Percentiles rank a stretch among this genome's conserved stretches.
These are phyloP conservation scores for Exophiala sideris DNA, from an alignment of 2,329 filamentous ascomycete species.

Conservation along the genomic window DNA sequence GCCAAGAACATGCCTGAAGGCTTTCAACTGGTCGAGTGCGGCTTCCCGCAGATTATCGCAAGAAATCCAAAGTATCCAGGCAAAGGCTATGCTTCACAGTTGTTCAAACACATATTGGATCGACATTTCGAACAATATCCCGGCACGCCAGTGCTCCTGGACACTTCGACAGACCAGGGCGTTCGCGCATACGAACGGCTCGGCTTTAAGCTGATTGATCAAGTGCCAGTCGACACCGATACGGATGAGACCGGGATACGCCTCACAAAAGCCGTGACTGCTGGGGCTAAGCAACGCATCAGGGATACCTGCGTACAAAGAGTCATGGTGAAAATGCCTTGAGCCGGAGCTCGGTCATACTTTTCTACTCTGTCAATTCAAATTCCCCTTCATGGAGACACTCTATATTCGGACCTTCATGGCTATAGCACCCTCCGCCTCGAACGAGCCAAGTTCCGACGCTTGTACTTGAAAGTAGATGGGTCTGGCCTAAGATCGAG, in stretches of 20 bases:
- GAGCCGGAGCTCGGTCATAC: not conserved
- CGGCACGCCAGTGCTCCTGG: constrained; percentile 16
- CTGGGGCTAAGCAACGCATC: constrained; percentile 5
- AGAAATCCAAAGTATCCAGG: constrained; percentile 14
- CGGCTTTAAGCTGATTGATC: constrained; percentile 14
- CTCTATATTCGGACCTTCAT: too few species aligned
- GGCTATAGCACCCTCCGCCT: too few species aligned
- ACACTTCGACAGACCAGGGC: constrained; percentile 15
- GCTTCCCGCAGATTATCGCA: constrained; percentile 22
- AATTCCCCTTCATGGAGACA: too few species aligned
- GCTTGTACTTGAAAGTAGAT: too few species aligned
- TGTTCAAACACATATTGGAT: constrained; percentile 12
- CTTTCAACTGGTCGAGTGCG: constrained; percentile 10
- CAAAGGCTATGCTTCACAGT: constrained; percentile 13
- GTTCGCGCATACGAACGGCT: constrained; percentile 14
- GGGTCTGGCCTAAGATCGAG: too few species aligned
- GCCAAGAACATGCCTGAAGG: constrained; percentile 11
- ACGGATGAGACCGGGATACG: constrained; percentile 17
- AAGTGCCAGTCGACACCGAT: constrained; percentile 13
- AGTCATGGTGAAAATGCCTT: constrained; percentile 16
- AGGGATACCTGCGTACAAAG: constrained; percentile 17
- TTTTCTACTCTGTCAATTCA: too few species aligned
- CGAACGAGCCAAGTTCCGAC: too few species aligned
- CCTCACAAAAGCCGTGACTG: constrained; percentile 7
- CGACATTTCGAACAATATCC: constrained; percentile 16